phyloP scores from a whole-genome alignment of 805 yeast genomes.

The Zygosaccharomyces rouxii region DNA sequence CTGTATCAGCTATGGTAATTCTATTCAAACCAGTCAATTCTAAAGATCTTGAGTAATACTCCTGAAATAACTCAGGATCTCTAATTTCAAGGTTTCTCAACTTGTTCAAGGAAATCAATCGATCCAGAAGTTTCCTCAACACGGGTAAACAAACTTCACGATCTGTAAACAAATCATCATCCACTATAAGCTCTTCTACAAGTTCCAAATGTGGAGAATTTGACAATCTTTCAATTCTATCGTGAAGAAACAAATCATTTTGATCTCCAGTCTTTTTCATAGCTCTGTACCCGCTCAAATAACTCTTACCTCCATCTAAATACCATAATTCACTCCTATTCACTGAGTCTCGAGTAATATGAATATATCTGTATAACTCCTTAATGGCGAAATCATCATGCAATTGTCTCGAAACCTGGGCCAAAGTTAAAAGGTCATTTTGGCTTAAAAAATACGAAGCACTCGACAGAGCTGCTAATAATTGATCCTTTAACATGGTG shows the following conservation, averaged over 20 bases:
- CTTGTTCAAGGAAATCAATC: conserved; percentile 20
- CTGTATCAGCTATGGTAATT: conserved; percentile 13
- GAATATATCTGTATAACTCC: conserved; percentile 37
- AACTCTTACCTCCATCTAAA: conserved; percentile 37
- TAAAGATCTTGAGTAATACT: conserved; percentile 12
- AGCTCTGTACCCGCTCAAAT: conserved; percentile 38
- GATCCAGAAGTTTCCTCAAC: conserved; percentile 19
- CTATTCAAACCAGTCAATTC: conserved; percentile 12
- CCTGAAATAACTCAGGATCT: conserved; percentile 18
- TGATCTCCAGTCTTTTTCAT: conserved; percentile 35
- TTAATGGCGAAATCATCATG: conserved; percentile 33
- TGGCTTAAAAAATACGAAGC: conserved; percentile 37
- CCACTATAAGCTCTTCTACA: conserved; percentile 37
- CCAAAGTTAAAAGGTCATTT: conserved; percentile 35
- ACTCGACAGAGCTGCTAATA: conserved; percentile 7
- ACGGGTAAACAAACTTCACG: conserved; percentile 16
- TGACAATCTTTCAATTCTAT: conserved; percentile 41
- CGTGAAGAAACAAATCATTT: conserved; percentile 36
- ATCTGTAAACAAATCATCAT: conserved; percentile 31
- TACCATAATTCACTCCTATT: conserved; percentile 31
- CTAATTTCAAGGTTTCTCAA: conserved; percentile 23
- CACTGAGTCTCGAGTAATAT: conserved; percentile 36
- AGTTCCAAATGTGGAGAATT: conserved; percentile 34
- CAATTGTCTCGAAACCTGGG: conserved; percentile 31
- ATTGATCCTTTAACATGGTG: conserved; percentile 9